Evolutionary conservation across 2,329 filamentous ascomycete genomes (phyloP).

Genomic region (Diplocarpon mali): DNA sequence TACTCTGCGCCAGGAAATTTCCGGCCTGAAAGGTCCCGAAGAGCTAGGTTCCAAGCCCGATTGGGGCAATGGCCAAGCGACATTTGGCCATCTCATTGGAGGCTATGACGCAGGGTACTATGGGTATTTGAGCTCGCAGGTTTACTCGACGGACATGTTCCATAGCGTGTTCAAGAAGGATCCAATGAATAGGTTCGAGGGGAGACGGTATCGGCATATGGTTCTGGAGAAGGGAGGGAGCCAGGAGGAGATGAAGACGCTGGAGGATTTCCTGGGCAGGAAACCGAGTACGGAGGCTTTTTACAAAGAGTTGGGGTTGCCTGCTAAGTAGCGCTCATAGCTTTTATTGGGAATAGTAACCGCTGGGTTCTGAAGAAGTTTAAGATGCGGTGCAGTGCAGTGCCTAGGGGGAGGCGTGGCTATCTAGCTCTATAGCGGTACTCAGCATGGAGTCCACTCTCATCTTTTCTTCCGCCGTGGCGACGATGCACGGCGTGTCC

Average conservation of each 20-base stretch:
- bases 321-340: conserved; percentile 4
- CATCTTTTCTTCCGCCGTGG: no score
- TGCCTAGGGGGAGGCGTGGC: no score
- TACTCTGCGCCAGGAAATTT: conserved; percentile 58
- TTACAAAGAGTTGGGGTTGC: conserved; percentile 61
- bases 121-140: conserved; percentile 61
- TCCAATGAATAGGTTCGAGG: conserved; percentile 66
- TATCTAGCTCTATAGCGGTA: no score
- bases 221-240: conserved; percentile 69
- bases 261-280: conserved; percentile 68
- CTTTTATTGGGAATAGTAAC: no score
- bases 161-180: conserved; percentile 66
- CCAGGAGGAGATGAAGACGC: conserved; percentile 69
- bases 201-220: conserved; percentile 64
- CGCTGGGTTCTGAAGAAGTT: no score
- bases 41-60: conserved; percentile 39
- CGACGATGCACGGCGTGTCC: no score
- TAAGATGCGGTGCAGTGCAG: no score
- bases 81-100: conserved; percentile 72
- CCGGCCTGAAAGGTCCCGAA: conserved; percentile 64
- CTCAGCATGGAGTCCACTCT: no score
- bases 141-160: conserved; percentile 83
- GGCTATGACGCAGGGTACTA: conserved; percentile 84
- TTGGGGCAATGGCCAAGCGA: conserved; percentile 71
- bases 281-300: conserved; percentile 70